Base-by-base conservation (phyloP, 768 basidiomycete species). In the Amanita thiersii region DNA sequence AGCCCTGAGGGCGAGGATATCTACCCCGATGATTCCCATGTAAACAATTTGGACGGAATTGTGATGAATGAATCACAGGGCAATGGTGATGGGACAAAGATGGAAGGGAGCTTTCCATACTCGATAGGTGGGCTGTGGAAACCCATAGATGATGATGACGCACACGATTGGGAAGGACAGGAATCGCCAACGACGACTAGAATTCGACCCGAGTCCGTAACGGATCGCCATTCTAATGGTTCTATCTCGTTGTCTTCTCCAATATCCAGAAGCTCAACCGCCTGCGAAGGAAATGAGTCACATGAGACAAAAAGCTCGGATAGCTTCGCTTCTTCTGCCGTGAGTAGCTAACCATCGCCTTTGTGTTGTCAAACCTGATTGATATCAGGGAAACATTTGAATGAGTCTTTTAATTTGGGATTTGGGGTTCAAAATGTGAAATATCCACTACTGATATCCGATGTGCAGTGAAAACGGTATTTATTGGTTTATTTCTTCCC, bases 361-460 rank as follows among this genome's bases (percentile, higher is more conserved):
- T 15, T n/a, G 38, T 23, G 19, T 8, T 17, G 19, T n/a, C 23
- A n/a, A 25, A 26, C n/a, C n/a, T n/a, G n/a, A n/a, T n/a, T n/a
- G n/a, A n/a, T n/a, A n/a, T n/a, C n/a, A n/a, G n/a, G n/a, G n/a
- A n/a, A n/a, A n/a, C n/a, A 34, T n/a, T n/a, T 34, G 18, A 5
- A 15, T 42, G 17, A 20, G 25, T 29, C 17, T 37, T 28, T 43
- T n/a, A n/a, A n/a, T n/a, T 43, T 43, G 42, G 42, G 42, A 26
- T 43, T 37, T 29, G 18, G 34, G 34, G 2, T 31, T 37, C 42
- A 26, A 17, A 37, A 17, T 36, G 42, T 37, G 30, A 5, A 31
- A 35, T 43, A 43, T 43, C 30, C 39, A 32, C 24, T 32, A 37
- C 15, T 42, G 42, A 37, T 43, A 37, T 43, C 42, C 34, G 20